A percentile compares a stretch with the other conserved stretches of the same genome.
These are phyloP conservation scores for Bondarzewia mesenterica DNA, from an alignment of 1,284 basidiomycete genomes.

Conservation along the genomic window DNA sequence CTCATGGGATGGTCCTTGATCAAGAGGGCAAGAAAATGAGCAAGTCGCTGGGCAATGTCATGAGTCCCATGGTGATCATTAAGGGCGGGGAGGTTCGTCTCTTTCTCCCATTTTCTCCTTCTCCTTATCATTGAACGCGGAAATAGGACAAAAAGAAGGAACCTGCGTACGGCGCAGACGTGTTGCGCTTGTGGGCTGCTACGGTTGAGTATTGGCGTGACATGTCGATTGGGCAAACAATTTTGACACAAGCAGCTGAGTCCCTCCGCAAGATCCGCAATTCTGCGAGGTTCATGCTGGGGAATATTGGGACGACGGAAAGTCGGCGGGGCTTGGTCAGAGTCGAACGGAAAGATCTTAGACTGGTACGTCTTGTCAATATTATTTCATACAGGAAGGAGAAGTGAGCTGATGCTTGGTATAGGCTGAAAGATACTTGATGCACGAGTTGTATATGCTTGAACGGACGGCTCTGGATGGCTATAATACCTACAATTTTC, in stretches of 20 bases:
- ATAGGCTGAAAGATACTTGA: conserved; percentile 78
- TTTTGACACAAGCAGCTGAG: conserved; percentile 75
- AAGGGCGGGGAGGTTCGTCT: conserved; percentile 66
- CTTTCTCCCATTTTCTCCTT: not conserved
- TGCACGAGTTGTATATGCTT: conserved; percentile 75
- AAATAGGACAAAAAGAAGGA: conserved; percentile 58
- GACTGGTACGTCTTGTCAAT: conserved; percentile 42
- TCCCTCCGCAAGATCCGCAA: conserved; percentile 84
- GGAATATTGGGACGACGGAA: conserved; percentile 55
- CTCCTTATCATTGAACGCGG: not conserved
- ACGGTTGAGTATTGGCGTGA: conserved; percentile 89
- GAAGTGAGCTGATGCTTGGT: conserved; percentile 3
- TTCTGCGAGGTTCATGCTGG: conserved; percentile 84
- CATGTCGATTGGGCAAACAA: conserved; percentile 76
- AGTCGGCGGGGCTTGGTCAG: conserved; percentile 21
- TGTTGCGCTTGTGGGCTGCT: conserved; percentile 88
- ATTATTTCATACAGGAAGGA: not conserved
- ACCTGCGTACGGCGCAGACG: conserved; percentile 81
- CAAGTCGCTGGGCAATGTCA: conserved; percentile 91
- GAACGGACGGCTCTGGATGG: conserved; percentile 60
- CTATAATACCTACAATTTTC: conserved; percentile 78
- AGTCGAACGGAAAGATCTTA: conserved; percentile 42
- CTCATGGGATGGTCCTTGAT: conserved; percentile 97
- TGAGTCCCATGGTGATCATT: conserved; percentile 80
- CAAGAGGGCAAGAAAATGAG: conserved; percentile 95